phyloP scores from a whole-genome alignment of 192 early-diverging fungal species.

The Umbelopsis sp. region DNA sequence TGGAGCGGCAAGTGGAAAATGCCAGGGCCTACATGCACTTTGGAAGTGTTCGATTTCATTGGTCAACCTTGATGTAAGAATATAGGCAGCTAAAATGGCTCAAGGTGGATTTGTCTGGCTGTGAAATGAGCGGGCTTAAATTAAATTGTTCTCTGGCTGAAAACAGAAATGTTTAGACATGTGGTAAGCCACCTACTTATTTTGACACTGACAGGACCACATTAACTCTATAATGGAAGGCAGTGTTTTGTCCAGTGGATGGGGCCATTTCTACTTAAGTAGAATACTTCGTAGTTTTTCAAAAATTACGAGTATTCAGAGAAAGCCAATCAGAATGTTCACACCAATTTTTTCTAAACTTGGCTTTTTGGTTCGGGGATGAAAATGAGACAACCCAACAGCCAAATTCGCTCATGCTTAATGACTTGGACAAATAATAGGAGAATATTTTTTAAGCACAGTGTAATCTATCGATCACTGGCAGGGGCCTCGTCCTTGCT shows the following conservation, averaged over 20 bases:
- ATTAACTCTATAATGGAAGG: too few relatives aligned
- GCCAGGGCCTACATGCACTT: too few relatives aligned
- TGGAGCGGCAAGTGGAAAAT: too few relatives aligned
- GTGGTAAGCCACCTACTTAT: neutral
- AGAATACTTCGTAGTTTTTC: too few relatives aligned
- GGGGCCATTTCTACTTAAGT: too few relatives aligned
- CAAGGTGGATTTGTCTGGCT: neutral
- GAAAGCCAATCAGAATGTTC: too few relatives aligned
- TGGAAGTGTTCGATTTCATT: neutral
- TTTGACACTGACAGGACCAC: too few relatives aligned
- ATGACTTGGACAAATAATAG: neutral
- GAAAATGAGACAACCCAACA: neutral
- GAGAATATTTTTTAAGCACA: neutral
- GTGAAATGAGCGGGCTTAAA: neutral
- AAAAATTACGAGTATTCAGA: too few relatives aligned
- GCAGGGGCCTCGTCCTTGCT: too few relatives aligned
- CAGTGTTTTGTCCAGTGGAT: too few relatives aligned
- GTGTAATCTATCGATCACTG: neutral
- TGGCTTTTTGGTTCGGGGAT: neutral
- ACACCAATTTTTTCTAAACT: neutral
- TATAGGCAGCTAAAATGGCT: neutral
- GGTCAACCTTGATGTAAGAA: neutral
- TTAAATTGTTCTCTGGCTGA: neutral
- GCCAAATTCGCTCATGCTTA: constrained; percentile 4
- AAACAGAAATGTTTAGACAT: neutral